A percentile compares a stretch with the other conserved stretches of the same genome.
phyloP scores from a whole-genome alignment of 208 protist genomes.

The Kentomonas sorsogonicus region DNA sequence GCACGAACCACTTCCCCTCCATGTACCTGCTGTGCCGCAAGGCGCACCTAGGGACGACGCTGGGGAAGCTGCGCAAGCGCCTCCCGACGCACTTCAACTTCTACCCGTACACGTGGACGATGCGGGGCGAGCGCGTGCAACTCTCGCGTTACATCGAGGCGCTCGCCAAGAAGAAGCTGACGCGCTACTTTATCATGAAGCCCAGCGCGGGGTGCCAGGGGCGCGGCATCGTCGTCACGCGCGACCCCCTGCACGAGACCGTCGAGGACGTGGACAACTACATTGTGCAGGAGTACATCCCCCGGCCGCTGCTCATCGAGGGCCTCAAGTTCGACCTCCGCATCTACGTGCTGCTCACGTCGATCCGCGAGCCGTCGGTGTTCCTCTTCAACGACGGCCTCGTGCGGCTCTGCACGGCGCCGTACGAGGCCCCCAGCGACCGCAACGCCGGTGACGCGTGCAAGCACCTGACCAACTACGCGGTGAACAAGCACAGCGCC shows the following conservation, averaged over 20 bases:
- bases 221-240: slow-evolving; percentile 89
- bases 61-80: slow-evolving; percentile 72
- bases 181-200: slow-evolving; percentile 94
- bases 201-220: slow-evolving; percentile 92
- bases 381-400: slow-evolving; percentile 93
- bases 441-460: slow-evolving; percentile 80
- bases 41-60: slow-evolving; percentile 86
- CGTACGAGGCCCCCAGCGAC: slow-evolving; percentile 81
- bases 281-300: slow-evolving; percentile 93
- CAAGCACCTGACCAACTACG: slow-evolving; percentile 97
- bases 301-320: slow-evolving; percentile 87
- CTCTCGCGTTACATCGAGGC: slow-evolving; percentile 64
- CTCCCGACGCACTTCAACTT: slow-evolving; percentile 88
- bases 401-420: slow-evolving; percentile 91
- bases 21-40: slow-evolving; percentile 94
- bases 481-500: slow-evolving; percentile 92
- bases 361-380: slow-evolving; percentile 81
- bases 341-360: slow-evolving; percentile 93
- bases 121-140: slow-evolving; percentile 68
- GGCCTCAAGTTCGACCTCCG: slow-evolving; percentile 95
- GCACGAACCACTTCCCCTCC: slow-evolving; percentile 94
- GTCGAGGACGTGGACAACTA: slow-evolving; percentile 82
- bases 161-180: slow-evolving; percentile 28
- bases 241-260: slow-evolving; percentile 64
- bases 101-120: slow-evolving; percentile 86